phyloP scores from a whole-genome alignment of 2,329 filamentous ascomycete species.

The Ophiocordyceps camponoti-leonardi region DNA sequence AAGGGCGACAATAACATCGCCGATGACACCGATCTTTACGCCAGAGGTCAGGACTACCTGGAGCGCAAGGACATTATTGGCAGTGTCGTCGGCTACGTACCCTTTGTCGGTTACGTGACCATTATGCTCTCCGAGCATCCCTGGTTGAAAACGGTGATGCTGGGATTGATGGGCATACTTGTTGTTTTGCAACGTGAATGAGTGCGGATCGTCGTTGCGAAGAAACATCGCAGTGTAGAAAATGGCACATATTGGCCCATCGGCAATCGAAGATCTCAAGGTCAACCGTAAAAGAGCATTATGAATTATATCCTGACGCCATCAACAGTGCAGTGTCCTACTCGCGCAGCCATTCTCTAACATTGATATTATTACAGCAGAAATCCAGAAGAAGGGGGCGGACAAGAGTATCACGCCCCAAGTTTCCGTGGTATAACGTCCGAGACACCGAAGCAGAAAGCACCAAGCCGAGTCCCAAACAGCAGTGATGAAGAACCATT shows the following conservation, averaged over 20 bases:
- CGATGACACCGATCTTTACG: conserved; percentile 81
- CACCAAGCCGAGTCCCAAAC: neutral
- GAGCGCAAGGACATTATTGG: conserved; percentile 83
- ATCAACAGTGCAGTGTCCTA: neutral
- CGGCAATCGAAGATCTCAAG: neutral
- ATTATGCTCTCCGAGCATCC: conserved; percentile 91
- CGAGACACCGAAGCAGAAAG: neutral
- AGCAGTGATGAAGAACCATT: neutral
- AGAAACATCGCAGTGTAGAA: neutral
- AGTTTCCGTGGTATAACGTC: neutral
- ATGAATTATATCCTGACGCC: neutral
- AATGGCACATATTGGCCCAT: neutral
- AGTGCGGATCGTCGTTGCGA: neutral
- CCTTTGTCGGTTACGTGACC: conserved; percentile 92
- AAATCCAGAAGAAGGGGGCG: neutral
- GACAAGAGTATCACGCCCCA: neutral
- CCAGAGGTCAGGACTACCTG: conserved; percentile 71
- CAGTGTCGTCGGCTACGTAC: conserved; percentile 79
- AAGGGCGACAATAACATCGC: conserved; percentile 95
- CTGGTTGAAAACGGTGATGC: conserved; percentile 89
- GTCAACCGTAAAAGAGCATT: too few species aligned
- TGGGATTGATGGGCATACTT: conserved; percentile 87
- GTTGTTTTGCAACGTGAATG: conserved; percentile 86
- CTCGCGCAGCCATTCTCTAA: neutral
- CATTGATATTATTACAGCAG: neutral